Conservation (phyloP, 306 rosid species). For the Citrullus amarus region DNA sequence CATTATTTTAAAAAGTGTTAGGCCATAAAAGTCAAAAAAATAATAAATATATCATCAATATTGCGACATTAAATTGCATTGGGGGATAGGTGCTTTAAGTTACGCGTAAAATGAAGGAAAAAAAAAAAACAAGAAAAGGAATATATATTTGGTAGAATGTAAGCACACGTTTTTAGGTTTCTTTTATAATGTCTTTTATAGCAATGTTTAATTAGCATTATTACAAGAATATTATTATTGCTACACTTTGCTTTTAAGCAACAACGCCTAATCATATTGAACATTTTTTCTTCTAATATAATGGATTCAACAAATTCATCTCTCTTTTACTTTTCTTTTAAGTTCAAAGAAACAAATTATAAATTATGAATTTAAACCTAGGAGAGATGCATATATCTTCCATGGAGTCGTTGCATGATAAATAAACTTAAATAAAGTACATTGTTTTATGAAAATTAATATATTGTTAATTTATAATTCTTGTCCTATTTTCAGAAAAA, state of each 20-base stretch:
- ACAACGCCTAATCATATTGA: background rate
- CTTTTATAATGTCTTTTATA: background rate
- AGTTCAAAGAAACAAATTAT: background rate
- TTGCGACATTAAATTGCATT: background rate
- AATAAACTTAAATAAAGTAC: background rate
- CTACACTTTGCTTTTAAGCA: background rate
- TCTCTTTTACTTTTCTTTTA: background rate
- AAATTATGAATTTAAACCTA: background rate
- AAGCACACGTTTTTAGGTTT: background rate
- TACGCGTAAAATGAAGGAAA: background rate
- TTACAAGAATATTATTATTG: background rate
- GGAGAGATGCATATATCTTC: background rate
- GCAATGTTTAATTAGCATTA: background rate
- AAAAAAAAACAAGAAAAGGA: background rate
- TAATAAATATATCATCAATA: background rate
- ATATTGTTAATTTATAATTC: background rate
- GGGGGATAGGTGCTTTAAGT: too few species aligned
- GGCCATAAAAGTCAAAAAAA: too few species aligned
- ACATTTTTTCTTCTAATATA: background rate
- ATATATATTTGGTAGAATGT: background rate
- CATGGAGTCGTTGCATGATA: background rate
- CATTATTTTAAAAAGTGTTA: too few species aligned
- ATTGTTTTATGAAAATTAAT: background rate
- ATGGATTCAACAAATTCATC: background rate
- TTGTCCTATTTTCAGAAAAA: background rate